Evolutionary conservation across 257 asterid genomes (phyloP), one percentile per base, ranked within the genome.

Genomic region (Solanum bulbocastanum): DNA sequence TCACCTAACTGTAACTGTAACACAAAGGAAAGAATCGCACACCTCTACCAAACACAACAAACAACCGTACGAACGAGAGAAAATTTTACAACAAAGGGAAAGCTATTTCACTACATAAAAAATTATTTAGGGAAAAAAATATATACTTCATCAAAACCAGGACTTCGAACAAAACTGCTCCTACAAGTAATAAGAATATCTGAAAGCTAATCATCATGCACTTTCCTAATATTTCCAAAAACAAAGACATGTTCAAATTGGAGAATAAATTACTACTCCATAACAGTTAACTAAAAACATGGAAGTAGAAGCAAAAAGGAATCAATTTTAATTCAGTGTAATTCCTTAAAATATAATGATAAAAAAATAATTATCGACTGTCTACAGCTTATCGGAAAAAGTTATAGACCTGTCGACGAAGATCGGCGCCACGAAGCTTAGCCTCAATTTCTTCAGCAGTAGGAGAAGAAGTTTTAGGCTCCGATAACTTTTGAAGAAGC

Each of bases 361-460:
- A 62, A 10, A 10, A 23, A 23, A 2, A 7, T 8, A 12, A 78
- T 8, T 25, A 42, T 78, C 39, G 37, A 42, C 37, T 42, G 39
- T 44, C 15, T 42, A 79, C 36, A 78, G 62, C 60, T 42, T 25
- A 42, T 79, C 84, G 66, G 85, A 18, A 27, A 44, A 32, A 40
- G 36, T 22, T 36, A 66, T 71, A 35, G 7, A 97, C 99, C 98
- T 94, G 98, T 42, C 99, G 96, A 40, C 99, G 96, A 90, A 95
- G 93, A 91, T 94, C 94, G 85, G 99, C 99, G 85, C 91, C 94
- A 6, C 93, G 98, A 86, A 97, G 98, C 92, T 95, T 97, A 49
- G 98, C 94, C 88, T 96, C 92, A 40, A 97, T 97, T 90, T 97
- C 96, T 89, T 97, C 98, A 30, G 94, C 93, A 71, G 95, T 92